Base-by-base conservation (phyloP, 352 stramenopile genomes). In the Pythium dissimile region DNA sequence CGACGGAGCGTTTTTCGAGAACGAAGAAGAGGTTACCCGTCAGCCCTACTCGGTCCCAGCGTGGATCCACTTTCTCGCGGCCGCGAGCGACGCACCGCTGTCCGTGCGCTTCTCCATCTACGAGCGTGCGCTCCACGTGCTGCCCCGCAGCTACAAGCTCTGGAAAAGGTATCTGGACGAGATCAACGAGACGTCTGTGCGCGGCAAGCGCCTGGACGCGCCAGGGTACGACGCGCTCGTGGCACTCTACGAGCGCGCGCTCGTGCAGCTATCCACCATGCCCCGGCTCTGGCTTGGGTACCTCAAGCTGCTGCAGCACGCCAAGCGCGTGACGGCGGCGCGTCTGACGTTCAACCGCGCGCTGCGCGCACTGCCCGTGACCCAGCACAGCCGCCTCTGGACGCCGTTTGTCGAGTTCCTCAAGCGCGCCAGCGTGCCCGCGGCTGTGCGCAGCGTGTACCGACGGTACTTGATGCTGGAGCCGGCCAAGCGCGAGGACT, bases 361-460 rank as follows among this genome's bases (percentile, higher is more conserved):
- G 26, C 81, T 99, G 7, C 79, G 96, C 16, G 85, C 94, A 21
- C 77, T 99, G 31, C 97, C 98, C 3, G 94, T 99, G 54, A 99
- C 95, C 32, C 97, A 99, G 73, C 97, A 99, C 77, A 78, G 97
- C 39, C 87, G 93, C 43, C 82, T 99, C 16, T 99, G 97, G 98
- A 74, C 73, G 37, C 71, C 86, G 28, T 98, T 98, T 54, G 52
- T 98, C 30, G 64, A 74, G 30, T 99, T 97, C 64, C 84, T 96
- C 39, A 83, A 94, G 61, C 70, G 76, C 12, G 70, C 85, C 12
- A 78, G 76, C 37, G 80, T 97, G 13, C 77, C 74, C 10, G 72
- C 76, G 53, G 96, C 89, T 3, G 88, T 87, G 4, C 76, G 97
- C 23, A 67, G 74, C 43, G 89, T 97, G 28, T 97, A 96, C 65